Conservation (phyloP, 345 rosid genomes). For the Eucalyptus curtisii region DNA sequence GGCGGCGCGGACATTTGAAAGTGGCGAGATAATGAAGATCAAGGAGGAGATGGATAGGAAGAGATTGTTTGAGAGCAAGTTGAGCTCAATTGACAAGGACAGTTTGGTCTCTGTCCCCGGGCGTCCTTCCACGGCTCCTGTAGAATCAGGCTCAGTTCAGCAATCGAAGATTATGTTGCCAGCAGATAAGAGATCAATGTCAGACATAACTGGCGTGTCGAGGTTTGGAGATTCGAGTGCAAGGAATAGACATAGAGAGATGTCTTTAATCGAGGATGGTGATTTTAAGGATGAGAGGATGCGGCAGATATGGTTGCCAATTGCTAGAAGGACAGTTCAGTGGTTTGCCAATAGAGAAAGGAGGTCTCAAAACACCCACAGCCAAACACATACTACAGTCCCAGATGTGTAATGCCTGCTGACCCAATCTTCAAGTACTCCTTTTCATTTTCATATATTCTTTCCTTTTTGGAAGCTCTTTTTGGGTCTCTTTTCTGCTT, state of each 20-base stretch:
- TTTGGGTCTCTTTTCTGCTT: background rate
- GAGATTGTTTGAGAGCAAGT: conserved; percentile 38
- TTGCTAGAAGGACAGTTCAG: conserved; percentile 2
- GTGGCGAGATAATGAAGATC: conserved; percentile 16
- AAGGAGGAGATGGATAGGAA: conserved; percentile 62
- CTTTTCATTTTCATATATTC: background rate
- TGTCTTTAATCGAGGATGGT: background rate
- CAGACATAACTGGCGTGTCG: conserved; percentile 62
- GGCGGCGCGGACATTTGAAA: background rate
- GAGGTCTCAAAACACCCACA: background rate
- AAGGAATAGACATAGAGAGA: conserved; percentile 5
- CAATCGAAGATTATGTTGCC: conserved; percentile 14
- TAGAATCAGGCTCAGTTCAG: background rate
- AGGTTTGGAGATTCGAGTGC: conserved; percentile 23
- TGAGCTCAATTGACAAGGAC: conserved; percentile 10
- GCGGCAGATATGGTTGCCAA: conserved; percentile 6
- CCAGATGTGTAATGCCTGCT: background rate
- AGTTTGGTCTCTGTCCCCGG: background rate
- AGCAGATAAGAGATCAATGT: conserved; percentile 47
- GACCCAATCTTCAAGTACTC: background rate
- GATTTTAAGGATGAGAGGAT: conserved; percentile 21
- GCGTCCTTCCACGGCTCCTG: conserved; percentile 10
- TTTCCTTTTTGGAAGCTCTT: background rate
- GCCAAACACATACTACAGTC: background rate
- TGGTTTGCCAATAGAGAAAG: conserved; percentile 7